These are phyloP conservation scores for Suillus placidus DNA, from an alignment of 768 basidiomycete species.

Conservation along the genomic window DNA sequence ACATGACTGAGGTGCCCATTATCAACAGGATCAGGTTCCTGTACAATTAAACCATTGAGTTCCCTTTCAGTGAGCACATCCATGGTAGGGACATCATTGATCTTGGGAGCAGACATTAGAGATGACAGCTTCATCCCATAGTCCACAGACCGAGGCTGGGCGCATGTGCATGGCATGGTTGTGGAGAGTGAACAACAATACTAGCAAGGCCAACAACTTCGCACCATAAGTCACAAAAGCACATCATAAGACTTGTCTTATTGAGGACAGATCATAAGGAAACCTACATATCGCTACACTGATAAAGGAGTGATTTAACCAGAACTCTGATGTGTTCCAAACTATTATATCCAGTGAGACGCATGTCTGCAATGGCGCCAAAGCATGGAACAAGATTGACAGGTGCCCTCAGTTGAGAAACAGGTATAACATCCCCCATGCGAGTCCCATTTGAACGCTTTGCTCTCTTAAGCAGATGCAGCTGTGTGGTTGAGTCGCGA, in stretches of 20 bases:
- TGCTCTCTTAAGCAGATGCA: conserved; percentile 27
- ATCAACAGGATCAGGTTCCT: not conserved
- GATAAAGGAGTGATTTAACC: conserved; percentile 32
- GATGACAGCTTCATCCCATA: not conserved
- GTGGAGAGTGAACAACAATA: too few species aligned
- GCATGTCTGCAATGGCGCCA: conserved; percentile 24
- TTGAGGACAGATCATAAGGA: too few species aligned
- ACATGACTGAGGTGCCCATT: not conserved
- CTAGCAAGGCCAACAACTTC: too few species aligned
- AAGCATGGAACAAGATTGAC: conserved; percentile 34
- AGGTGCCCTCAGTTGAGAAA: conserved; percentile 25
- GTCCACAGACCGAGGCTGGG: not conserved
- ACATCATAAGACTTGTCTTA: too few species aligned
- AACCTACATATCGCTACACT: too few species aligned
- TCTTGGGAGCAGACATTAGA: not conserved
- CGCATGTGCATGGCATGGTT: too few species aligned
- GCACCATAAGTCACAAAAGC: too few species aligned
- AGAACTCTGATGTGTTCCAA: conserved; percentile 26
- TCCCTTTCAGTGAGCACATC: not conserved
- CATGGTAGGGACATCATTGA: not conserved
- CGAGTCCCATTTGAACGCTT: conserved; percentile 15
- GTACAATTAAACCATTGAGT: not conserved
- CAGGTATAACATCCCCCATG: conserved; percentile 32
- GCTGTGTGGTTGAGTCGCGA: conserved; percentile 16
- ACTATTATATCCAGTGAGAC: conserved; percentile 28